Evolutionary conservation across 192 early-diverging fungal species (phyloP).

Genomic region (Neocallimastix lanati): DNA sequence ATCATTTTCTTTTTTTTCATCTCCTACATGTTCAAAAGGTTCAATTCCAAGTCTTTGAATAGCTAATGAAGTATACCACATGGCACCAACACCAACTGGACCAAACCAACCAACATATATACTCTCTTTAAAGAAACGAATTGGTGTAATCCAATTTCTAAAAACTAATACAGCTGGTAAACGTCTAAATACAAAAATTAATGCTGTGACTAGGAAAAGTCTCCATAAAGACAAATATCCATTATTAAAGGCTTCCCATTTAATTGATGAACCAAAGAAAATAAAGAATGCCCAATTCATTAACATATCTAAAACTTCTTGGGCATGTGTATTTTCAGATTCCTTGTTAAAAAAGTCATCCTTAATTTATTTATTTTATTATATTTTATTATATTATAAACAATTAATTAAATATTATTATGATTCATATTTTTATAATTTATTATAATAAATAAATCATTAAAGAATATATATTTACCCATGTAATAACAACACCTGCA

Average conservation of each 20-base stretch:
- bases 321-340: slow-evolving; percentile 60
- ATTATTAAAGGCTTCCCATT: slow-evolving; percentile 42
- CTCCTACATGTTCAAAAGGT: neutral
- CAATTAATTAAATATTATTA: too few relatives aligned
- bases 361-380: neutral
- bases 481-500: neutral
- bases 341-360: neutral
- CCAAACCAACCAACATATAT: slow-evolving; percentile 80
- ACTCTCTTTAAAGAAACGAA: slow-evolving; percentile 45
- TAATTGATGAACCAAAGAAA: slow-evolving; percentile 58
- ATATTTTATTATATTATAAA: too few relatives aligned
- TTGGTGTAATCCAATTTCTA: neutral
- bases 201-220: slow-evolving; percentile 34
- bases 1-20: neutral
- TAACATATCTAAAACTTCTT: slow-evolving; percentile 77
- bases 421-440: too few relatives aligned
- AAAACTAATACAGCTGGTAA: neutral
- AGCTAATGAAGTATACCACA: slow-evolving; percentile 27
- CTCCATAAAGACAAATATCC: slow-evolving; percentile 42
- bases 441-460: too few relatives aligned
- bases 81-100: slow-evolving; percentile 54
- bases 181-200: slow-evolving; percentile 34
- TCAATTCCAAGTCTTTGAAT: neutral
- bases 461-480: neutral
- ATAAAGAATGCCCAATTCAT: slow-evolving; percentile 78